Conservation (phyloP, 108 stramenopile species). For the Conticribra guillardii region DNA sequence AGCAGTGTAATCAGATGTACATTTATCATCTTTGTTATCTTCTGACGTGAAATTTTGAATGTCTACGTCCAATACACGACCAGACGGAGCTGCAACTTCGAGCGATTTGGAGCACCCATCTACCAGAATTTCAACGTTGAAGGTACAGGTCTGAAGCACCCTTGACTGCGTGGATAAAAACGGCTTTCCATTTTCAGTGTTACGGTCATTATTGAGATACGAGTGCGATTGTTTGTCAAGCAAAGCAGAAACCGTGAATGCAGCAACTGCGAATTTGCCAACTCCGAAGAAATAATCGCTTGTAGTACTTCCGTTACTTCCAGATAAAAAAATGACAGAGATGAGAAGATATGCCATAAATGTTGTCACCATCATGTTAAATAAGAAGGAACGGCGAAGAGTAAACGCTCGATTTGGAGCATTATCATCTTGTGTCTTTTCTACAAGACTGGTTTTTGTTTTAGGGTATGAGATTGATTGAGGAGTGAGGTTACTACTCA, state of each 20-base stretch:
- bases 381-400: background rate
- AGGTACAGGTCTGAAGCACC: conserved; percentile 32
- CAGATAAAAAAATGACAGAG: background rate
- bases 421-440: background rate
- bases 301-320: background rate
- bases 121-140: conserved; percentile 44
- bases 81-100: conserved; percentile 22
- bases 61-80: conserved; percentile 22
- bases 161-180: conserved; percentile 1
- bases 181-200: background rate
- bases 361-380: background rate
- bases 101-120: conserved; percentile 34
- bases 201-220: conserved; percentile 16
- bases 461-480: background rate
- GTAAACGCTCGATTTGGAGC: background rate
- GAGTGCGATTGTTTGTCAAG: too few relatives aligned
- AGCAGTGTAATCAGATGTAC: conserved; percentile 13
- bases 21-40: conserved; percentile 10
- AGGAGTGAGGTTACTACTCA: too few relatives aligned
- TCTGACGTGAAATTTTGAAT: conserved; percentile 16
- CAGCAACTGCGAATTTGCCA: conserved; percentile 17
- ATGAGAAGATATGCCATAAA: conserved; percentile 7
- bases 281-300: conserved; percentile 3
- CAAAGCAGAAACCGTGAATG: conserved; percentile 18
- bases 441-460: background rate